Percentiles rank a stretch among this genome's conserved stretches.
Evolutionary conservation across 257 asterid genomes (phyloP).

Genomic region (Solanum ahanhuiri): DNA sequence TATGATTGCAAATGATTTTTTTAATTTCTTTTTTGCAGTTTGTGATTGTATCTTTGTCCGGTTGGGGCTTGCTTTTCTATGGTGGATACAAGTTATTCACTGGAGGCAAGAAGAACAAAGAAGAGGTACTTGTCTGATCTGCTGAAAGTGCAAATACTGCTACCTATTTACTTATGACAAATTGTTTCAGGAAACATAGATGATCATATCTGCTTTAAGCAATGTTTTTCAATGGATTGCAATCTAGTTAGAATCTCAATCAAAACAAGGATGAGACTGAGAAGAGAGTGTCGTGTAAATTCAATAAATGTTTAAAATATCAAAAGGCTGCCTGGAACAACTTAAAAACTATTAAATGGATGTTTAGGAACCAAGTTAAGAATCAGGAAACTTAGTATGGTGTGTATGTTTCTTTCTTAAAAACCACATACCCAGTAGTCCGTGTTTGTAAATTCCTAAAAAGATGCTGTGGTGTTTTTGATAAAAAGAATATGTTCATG

Average conservation of each 20-base stretch:
- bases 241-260: not conserved
- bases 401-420: not conserved
- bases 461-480: not conserved
- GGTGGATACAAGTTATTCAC: constrained; percentile 58
- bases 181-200: not conserved
- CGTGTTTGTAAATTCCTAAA: not conserved
- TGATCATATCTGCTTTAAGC: not conserved
- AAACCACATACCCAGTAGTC: too few species aligned
- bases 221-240: not conserved
- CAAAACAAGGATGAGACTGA: not conserved
- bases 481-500: not conserved
- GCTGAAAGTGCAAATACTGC: not conserved
- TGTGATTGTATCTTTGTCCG: constrained; percentile 72
- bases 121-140: constrained; percentile 36
- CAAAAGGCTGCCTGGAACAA: not conserved
- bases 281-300: not conserved
- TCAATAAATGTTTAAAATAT: not conserved
- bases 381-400: not conserved
- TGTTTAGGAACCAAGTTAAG: not conserved
- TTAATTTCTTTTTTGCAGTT: constrained; percentile 30
- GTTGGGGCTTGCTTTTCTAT: constrained; percentile 59
- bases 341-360: not conserved
- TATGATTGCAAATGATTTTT: constrained; percentile 4
- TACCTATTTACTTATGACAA: not conserved
- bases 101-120: constrained; percentile 58